Conservation (phyloP, 192 early-diverging fungal species). For the Backusella liffmaniae region DNA sequence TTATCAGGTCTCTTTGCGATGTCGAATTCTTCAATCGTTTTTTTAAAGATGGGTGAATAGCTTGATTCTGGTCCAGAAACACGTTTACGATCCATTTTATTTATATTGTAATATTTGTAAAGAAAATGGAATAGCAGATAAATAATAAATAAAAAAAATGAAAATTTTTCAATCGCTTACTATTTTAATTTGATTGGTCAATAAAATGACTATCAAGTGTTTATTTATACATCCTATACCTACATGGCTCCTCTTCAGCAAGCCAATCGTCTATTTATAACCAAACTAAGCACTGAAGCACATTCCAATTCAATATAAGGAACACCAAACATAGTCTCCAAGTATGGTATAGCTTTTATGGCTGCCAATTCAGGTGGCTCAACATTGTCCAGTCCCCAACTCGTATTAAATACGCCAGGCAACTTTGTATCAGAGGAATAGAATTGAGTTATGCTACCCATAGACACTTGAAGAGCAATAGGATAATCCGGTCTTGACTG, state of each 20-base stretch:
- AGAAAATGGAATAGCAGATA: not conserved
- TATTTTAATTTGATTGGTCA: not conserved
- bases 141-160: not conserved
- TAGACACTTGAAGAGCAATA: not conserved
- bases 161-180: not conserved
- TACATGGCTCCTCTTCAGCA: not conserved
- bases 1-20: slow-evolving; percentile 41
- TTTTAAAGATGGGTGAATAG: slow-evolving; percentile 46
- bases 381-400: not conserved
- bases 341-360: not conserved
- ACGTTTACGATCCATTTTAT: slow-evolving; percentile 48
- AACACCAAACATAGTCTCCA: not conserved
- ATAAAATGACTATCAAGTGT: not conserved
- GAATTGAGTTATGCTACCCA: not conserved
- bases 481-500: not conserved
- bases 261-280: not conserved
- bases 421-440: not conserved
- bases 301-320: not conserved
- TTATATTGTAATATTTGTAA: not conserved
- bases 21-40: slow-evolving; percentile 32
- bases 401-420: not conserved
- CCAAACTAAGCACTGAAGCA: not conserved
- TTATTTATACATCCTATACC: not conserved
- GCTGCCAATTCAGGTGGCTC: not conserved
- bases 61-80: slow-evolving; percentile 54